phyloP scores from a whole-genome alignment of 2,329 filamentous ascomycete genomes.

The Hirsutella minnesotensis region DNA sequence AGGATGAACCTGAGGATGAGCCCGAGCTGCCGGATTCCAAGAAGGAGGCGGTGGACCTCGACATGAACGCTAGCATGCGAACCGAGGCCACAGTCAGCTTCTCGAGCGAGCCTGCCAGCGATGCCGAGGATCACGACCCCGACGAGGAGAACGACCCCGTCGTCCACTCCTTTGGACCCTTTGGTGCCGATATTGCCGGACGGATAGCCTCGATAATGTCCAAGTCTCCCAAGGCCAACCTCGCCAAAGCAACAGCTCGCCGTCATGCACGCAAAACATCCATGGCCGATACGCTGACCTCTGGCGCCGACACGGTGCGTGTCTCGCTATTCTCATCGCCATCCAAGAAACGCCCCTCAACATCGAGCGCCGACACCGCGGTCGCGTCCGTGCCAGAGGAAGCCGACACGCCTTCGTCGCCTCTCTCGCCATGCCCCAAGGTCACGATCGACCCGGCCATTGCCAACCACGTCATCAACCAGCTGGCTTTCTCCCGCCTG shows the following conservation, averaged over 20 bases:
- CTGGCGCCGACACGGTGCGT: conserved; percentile 1
- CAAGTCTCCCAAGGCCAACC: conserved; percentile 51
- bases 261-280: conserved; percentile 11
- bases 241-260: conserved; percentile 12
- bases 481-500: conserved; percentile 86
- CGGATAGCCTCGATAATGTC: conserved; percentile 69
- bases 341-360: conserved; percentile 9
- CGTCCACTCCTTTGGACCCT: conserved; percentile 83
- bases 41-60: conserved; percentile 2
- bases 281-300: conserved; percentile 10
- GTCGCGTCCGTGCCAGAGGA: neutral
- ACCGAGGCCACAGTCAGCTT: conserved; percentile 41
- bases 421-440: neutral
- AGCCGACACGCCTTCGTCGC: neutral
- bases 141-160: conserved; percentile 94
- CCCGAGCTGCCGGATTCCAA: conserved; percentile 18
- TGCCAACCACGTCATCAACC: conserved; percentile 84
- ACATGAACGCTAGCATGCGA: conserved; percentile 31
- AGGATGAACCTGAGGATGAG: conserved; percentile 43
- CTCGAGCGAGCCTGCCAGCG: conserved; percentile 43
- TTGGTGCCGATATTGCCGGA: conserved; percentile 73
- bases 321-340: conserved; percentile 10
- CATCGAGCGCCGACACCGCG: neutral
- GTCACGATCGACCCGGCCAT: conserved; percentile 30
- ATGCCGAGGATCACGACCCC: conserved; percentile 58